Conservation (phyloP, 192 early-diverging fungal species). For the Backusella liffmaniae region DNA sequence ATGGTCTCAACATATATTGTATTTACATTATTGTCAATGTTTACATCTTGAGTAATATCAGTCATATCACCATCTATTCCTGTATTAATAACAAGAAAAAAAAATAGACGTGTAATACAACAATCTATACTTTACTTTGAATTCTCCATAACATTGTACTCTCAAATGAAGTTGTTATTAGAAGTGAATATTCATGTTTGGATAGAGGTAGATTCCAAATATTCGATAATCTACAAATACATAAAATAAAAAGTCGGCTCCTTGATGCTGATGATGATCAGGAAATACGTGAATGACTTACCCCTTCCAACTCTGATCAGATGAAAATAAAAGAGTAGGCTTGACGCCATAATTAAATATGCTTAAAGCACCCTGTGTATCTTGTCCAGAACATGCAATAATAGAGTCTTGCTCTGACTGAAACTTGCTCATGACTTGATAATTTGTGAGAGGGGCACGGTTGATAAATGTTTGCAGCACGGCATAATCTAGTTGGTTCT, state of each 20-base stretch:
- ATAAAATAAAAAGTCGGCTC: background rate
- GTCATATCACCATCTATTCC: background rate
- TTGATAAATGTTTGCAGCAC: slow-evolving; percentile 16
- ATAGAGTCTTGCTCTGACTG: background rate
- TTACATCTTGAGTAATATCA: background rate
- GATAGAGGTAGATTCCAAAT: slow-evolving; percentile 13
- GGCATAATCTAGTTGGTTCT: background rate
- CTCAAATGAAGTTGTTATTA: background rate
- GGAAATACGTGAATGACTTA: background rate
- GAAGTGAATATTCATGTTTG: background rate
- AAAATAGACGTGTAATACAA: too few relatives aligned
- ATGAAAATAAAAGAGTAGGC: background rate
- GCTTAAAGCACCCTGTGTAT: slow-evolving; percentile 12
- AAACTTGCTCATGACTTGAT: background rate
- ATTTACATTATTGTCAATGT: background rate
- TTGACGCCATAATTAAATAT: slow-evolving; percentile 6
- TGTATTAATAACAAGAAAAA: background rate
- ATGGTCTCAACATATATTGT: background rate
- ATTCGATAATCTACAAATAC: background rate
- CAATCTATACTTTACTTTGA: background rate
- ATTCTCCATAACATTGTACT: background rate
- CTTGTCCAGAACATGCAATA: slow-evolving; percentile 24
- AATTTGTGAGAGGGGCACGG: slow-evolving; percentile 26
- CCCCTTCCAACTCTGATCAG: slow-evolving; percentile 9
- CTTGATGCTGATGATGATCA: background rate